Conservation (phyloP, 192 early-diverging fungal genomes). For the Backusella luteola region DNA sequence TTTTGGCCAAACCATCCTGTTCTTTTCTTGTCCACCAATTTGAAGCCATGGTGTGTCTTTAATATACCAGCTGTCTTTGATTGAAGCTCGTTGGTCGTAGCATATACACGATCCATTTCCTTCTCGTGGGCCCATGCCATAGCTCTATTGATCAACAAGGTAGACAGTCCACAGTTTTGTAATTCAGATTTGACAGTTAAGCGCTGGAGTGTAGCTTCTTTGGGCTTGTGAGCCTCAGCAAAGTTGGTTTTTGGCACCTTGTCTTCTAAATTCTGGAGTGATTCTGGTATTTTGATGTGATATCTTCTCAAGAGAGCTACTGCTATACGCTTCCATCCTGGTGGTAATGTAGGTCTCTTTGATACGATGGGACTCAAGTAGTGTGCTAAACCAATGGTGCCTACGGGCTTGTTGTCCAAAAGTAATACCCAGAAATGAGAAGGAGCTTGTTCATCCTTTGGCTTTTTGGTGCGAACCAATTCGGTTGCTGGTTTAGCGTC, state of each 20-base stretch:
- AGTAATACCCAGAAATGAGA: constrained; percentile 38
- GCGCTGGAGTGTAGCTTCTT: constrained; percentile 22
- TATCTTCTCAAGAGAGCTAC: constrained; percentile 1
- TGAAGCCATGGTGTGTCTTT: constrained; percentile 26
- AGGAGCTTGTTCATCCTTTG: constrained; percentile 7
- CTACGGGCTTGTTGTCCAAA: constrained; percentile 18
- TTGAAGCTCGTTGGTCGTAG: constrained; percentile 29
- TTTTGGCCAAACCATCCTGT: constrained; percentile 30
- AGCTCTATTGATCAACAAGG: constrained; percentile 26
- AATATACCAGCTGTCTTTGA: constrained; percentile 21
- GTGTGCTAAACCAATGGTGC: constrained; percentile 33
- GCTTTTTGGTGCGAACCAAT: constrained; percentile 7
- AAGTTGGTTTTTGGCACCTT: background rate
- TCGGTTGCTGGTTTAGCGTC: constrained; percentile 24
- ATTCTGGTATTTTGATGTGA: background rate
- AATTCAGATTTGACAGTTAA: constrained; percentile 19
- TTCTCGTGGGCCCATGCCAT: constrained; percentile 25
- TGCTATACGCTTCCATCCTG: constrained; percentile 17
- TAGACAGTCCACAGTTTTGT: constrained; percentile 30
- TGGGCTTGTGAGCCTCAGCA: background rate
- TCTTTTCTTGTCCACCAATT: constrained; percentile 8
- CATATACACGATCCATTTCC: constrained; percentile 15
- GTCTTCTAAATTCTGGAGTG: background rate
- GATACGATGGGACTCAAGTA: constrained; percentile 5
- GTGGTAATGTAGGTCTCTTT: background rate